phyloP scores from a whole-genome alignment of 345 rosid genomes.

The Draba incana region DNA sequence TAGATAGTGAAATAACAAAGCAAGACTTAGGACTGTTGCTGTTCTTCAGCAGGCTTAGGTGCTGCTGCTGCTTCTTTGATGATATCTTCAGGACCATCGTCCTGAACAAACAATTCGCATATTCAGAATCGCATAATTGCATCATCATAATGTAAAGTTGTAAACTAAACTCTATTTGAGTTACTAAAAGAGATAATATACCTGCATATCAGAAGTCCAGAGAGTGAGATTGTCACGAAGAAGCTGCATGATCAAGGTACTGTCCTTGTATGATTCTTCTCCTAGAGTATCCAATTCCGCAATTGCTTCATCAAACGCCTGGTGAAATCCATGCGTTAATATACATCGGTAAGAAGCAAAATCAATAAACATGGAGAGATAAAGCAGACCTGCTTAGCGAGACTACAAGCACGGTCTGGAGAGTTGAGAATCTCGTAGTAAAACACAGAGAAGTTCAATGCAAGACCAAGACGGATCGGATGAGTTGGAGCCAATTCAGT shows the following conservation, averaged over 20 bases:
- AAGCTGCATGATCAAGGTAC: constrained; percentile 97
- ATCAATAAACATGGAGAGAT: neutral
- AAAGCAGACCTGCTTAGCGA: constrained; percentile 75
- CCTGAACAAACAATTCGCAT: constrained; percentile 51
- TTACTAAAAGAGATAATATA: no score
- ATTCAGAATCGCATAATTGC: no score
- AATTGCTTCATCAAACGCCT: constrained; percentile 95
- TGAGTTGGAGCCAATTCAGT: constrained; percentile 87
- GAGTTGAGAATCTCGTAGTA: constrained; percentile 91
- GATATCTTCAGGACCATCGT: constrained; percentile 73
- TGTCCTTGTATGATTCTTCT: constrained; percentile 95
- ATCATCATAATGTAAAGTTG: no score
- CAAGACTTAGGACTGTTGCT: constrained; percentile 50
- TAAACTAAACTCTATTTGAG: no score
- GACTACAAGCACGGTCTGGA: constrained; percentile 93
- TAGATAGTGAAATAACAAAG: constrained; percentile 35
- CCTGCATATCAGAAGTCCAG: constrained; percentile 94
- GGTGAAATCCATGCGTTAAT: neutral
- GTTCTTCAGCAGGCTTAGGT: constrained; percentile 65
- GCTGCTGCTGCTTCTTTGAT: constrained; percentile 79
- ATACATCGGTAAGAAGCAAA: no score
- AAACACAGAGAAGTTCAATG: constrained; percentile 89
- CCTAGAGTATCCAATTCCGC: constrained; percentile 94
- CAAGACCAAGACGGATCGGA: constrained; percentile 88
- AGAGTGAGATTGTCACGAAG: constrained; percentile 95